These are phyloP conservation scores for Wallacemonas sp. DNA, from an alignment of 208 protist genomes.

Conservation along the genomic window DNA sequence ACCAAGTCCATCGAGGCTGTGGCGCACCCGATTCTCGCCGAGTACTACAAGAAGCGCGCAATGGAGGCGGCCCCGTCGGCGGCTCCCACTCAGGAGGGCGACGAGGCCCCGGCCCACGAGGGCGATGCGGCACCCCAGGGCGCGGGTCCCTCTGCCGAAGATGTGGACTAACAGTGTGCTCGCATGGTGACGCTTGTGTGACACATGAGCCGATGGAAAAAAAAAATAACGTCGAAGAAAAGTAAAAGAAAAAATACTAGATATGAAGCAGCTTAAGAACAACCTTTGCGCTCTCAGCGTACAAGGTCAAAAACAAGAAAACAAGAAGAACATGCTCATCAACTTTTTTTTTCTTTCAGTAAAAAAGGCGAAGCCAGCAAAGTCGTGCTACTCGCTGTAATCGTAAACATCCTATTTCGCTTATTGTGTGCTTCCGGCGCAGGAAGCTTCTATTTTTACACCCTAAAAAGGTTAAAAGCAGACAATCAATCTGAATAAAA, in stretches of 20 bases:
- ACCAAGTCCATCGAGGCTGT: constrained; percentile 92
- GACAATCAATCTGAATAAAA: too few relatives aligned
- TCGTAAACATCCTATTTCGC: too few relatives aligned
- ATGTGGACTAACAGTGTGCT: constrained; percentile 50
- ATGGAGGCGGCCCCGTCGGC: constrained; percentile 58
- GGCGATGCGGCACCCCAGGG: constrained; percentile 5
- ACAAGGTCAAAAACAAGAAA: too few relatives aligned
- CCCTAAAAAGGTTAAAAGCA: too few relatives aligned
- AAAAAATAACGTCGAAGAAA: too few relatives aligned
- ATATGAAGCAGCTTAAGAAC: too few relatives aligned
- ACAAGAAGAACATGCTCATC: too few relatives aligned
- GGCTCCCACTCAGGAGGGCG: constrained; percentile 6
- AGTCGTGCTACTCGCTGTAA: too few relatives aligned
- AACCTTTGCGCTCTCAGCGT: too few relatives aligned
- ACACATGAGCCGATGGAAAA: not conserved
- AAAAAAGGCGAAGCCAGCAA: not conserved
- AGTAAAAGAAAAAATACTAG: too few relatives aligned
- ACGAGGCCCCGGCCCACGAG: constrained; percentile 3
- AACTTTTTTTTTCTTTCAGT: constrained; percentile 12
- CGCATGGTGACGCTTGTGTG: not conserved
- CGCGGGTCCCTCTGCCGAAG: constrained; percentile 34
- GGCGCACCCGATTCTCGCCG: constrained; percentile 94
- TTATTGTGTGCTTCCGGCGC: too few relatives aligned
- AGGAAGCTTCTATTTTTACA: too few relatives aligned
- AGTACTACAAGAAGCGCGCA: constrained; percentile 90